Evolutionary conservation across 2,329 filamentous ascomycete genomes (phyloP).

Genomic region (Xylariaceae sp.): DNA sequence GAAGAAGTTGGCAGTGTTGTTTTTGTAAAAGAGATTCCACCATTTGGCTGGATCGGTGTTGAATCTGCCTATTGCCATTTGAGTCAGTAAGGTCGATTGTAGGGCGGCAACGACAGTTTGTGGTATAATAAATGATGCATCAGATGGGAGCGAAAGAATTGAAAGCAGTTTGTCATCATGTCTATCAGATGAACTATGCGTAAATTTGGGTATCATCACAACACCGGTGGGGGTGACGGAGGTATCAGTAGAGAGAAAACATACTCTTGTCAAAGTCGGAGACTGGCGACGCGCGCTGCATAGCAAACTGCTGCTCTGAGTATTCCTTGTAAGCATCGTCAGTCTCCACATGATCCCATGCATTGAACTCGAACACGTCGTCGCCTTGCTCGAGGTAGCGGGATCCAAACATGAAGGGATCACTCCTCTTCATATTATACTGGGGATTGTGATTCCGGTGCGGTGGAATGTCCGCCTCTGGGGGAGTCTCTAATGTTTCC

Average conservation of each 20-base stretch:
- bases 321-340: conserved; percentile 85
- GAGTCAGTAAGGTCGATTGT: conserved; percentile 33
- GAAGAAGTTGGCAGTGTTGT: conserved; percentile 97
- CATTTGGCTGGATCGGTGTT: conserved; percentile 88
- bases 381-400: conserved; percentile 79
- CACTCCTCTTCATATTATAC: conserved; percentile 77
- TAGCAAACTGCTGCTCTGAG: conserved; percentile 75
- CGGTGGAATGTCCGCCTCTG: conserved; percentile 38
- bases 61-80: conserved; percentile 60
- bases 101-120: too few species aligned
- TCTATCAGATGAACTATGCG: conserved; percentile 69
- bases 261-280: conserved; percentile 87
- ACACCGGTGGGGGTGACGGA: conserved; percentile 20
- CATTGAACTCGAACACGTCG: conserved; percentile 95
- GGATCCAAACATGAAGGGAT: conserved; percentile 94
- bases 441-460: conserved; percentile 68
- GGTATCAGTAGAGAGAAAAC: conserved; percentile 25
- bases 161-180: conserved; percentile 57
- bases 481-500: conserved; percentile 9
- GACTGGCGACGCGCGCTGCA: conserved; percentile 81
- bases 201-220: conserved; percentile 53
- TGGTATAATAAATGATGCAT: conserved; percentile 30
- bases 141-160: conserved; percentile 75
- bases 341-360: conserved; percentile 96
- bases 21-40: conserved; percentile 99